These are phyloP conservation scores for Amniculicola lignicola DNA, from an alignment of 495 filamentous ascomycete species.

Conservation along the genomic window DNA sequence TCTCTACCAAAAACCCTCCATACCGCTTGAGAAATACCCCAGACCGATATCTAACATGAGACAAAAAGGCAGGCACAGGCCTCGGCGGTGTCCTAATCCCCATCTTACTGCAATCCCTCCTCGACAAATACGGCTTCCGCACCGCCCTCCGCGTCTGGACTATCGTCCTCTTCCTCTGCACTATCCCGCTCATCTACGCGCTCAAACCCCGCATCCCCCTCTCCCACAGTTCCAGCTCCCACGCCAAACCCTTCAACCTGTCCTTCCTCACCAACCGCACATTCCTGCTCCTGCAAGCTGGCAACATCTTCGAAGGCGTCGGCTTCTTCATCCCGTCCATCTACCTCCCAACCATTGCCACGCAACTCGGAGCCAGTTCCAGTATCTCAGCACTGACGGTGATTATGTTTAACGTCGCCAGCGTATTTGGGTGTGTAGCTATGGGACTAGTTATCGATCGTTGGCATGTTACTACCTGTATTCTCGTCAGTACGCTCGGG, in stretches of 20 bases:
- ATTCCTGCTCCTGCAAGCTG: slow-evolving; percentile 43
- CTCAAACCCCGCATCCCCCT: slow-evolving; percentile 37
- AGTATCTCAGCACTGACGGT: slow-evolving; percentile 30
- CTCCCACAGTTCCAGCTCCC: background rate
- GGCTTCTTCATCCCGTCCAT: slow-evolving; percentile 40
- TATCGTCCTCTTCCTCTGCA: slow-evolving; percentile 40
- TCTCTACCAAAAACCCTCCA: slow-evolving; percentile 9
- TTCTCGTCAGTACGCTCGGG: slow-evolving; percentile 57
- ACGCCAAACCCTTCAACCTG: slow-evolving; percentile 24
- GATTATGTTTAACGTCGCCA: slow-evolving; percentile 36
- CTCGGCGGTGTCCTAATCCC: slow-evolving; percentile 44
- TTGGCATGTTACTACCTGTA: slow-evolving; percentile 58
- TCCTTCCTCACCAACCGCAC: slow-evolving; percentile 29
- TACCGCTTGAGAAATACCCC: too few relatives aligned
- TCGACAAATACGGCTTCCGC: slow-evolving; percentile 53
- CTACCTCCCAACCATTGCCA: slow-evolving; percentile 37
- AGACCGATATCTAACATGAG: too few relatives aligned
- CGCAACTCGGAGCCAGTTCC: slow-evolving; percentile 22
- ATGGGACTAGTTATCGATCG: slow-evolving; percentile 62
- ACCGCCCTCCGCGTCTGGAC: slow-evolving; percentile 56
- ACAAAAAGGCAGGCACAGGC: slow-evolving; percentile 41
- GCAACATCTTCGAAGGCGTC: slow-evolving; percentile 33
- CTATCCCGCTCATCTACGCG: slow-evolving; percentile 53
- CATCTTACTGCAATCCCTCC: slow-evolving; percentile 42
- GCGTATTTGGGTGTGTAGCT: slow-evolving; percentile 50